A percentile compares a stretch with the other conserved stretches of the same genome.
These are phyloP conservation scores for Bipolaris oryzae DNA, from an alignment of 2,329 filamentous ascomycete species.

Conservation along the genomic window DNA sequence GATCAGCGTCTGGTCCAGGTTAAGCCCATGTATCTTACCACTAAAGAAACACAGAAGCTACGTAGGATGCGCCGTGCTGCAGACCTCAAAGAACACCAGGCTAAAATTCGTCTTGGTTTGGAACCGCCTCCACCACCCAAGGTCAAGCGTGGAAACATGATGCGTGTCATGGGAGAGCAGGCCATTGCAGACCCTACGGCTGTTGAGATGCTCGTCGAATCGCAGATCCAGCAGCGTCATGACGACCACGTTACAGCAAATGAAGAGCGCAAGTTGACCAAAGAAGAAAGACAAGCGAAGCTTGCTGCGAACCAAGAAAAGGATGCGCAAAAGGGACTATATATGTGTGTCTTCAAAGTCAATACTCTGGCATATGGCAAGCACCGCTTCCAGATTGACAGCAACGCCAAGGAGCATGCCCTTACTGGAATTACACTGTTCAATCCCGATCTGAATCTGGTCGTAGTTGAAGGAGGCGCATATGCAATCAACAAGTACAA, in stretches of 20 bases:
- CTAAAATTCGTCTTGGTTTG: slow-evolving; percentile 90
- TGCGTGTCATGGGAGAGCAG: slow-evolving; percentile 93
- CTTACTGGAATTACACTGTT: slow-evolving; percentile 91
- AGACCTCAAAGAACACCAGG: slow-evolving; percentile 93
- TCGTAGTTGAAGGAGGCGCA: slow-evolving; percentile 89
- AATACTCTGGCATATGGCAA: slow-evolving; percentile 88
- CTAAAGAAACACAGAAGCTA: slow-evolving; percentile 88
- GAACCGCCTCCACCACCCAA: slow-evolving; percentile 91
- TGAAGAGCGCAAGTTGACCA: slow-evolving; percentile 83
- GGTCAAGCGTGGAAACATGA: slow-evolving; percentile 96
- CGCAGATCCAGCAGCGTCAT: slow-evolving; percentile 86
- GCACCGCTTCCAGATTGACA: slow-evolving; percentile 89
- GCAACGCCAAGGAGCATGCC: slow-evolving; percentile 87
- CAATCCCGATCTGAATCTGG: slow-evolving; percentile 84
- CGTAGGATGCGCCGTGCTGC: slow-evolving; percentile 89
- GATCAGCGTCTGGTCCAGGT: slow-evolving; percentile 78
- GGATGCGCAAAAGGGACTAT: slow-evolving; percentile 85
- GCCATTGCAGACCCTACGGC: slow-evolving; percentile 96
- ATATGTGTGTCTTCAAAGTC: slow-evolving; percentile 87
- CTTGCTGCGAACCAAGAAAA: slow-evolving; percentile 80
- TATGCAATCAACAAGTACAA: slow-evolving; percentile 84
- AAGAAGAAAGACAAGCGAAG: slow-evolving; percentile 87
- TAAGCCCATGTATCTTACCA: slow-evolving; percentile 91
- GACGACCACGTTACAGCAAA: slow-evolving; percentile 79
- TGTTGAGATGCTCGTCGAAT: slow-evolving; percentile 91